Evolutionary conservation across 1,284 basidiomycete genomes (phyloP), one percentile per base, ranked within the genome.

Genomic region (Cutaneotrichosporon cavernicola): DNA sequence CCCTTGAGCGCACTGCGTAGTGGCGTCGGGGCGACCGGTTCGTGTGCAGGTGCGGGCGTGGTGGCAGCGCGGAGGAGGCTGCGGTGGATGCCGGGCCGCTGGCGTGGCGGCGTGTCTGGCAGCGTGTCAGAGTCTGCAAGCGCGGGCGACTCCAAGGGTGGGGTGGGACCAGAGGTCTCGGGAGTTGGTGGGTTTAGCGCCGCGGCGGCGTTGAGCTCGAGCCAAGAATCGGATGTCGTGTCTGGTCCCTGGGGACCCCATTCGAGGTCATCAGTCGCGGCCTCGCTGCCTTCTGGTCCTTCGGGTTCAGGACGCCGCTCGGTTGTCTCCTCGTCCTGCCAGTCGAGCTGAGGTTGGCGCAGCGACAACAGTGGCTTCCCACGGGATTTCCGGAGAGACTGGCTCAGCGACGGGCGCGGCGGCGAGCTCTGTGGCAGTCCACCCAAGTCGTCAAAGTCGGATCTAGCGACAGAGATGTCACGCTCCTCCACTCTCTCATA

Each of bases 121-220:
- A 60, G 38, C 26, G 59, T 56, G 51, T 61, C 60, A 11, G 30
- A 49, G 30, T 61, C 60, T 3, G 34, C 56, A n/a, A 46, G 50
- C 0, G 56, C 56, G 2, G 61, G 61, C n/a, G 56, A 58, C 22
- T 50, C 7, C 21, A n/a, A 13, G 21, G n/a, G 53, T 22, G 52
- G 31, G 31, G 31, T 9, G 31, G 34, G 5, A 8, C 18, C 9
- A 1, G 53, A 55, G 32, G 55, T 21, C 38, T 38, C 38, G 2
- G 38, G 55, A 4, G 55, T 43, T 8, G 55, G 55, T 4, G 55
- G 55, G 38, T 56, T 56, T 5, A 56, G 55, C 32, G 55, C 55
- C 7, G 55, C 55, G 3, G 55, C 55, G 10, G 55, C 55, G 21
- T 56, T 36, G 36, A 56, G 55, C 34, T 56, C 55, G 36, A 38